Evolutionary conservation across 139 green algal species (phyloP), one percentile per base, ranked within the genome.

Genomic region (Desmodesmus armatus): DNA sequence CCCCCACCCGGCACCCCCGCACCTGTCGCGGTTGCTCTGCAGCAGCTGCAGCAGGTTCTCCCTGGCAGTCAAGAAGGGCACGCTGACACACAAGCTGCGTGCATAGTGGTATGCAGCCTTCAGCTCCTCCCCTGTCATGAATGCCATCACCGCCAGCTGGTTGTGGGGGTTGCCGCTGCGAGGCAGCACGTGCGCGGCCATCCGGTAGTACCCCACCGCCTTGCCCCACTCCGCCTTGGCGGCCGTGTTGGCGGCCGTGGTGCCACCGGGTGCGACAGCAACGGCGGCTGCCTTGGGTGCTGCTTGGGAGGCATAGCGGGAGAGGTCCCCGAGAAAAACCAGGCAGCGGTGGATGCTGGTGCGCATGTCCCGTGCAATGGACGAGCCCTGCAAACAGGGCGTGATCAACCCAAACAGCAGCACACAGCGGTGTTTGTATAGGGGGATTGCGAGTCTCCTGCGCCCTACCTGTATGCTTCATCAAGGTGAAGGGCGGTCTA

Each of bases 141-240:
- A 91, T 3, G 91, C 76, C 78, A 98, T 92, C 3, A 97, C 94
- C 2, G 92, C 95, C 65, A 97, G 90, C 88, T 98, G 94, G 87
- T 98, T 98, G 91, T 91, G 95, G 2, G 92, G 88, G 80, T 95
- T 94, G 75, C 95, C 94, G 39, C 84, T 90, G 85, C 82, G 41
- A 17, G 89, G 91, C 53, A 91, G 72, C 31, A 92, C 83, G 5
- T 69, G 29, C 0, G 90, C 87, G 0, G 90, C 91, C 58, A 84
- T 85, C 29, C 72, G 47, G 88, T 96, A 96, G 60, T 87, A 93
- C 25, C 58, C 82, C 75, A 60, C 37, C 53, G 39, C 63, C 3
- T 40, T 37, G 6, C 41, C 31, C 66, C 66, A 85, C 5, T 85
- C 65, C 25, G 49, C 47, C 43, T 49, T 65, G 11, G 80, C 80